A percentile compares a stretch with the other conserved stretches of the same genome.
phyloP scores from a whole-genome alignment of 164 flowering plant genomes.

The Buxus sempervirens region DNA sequence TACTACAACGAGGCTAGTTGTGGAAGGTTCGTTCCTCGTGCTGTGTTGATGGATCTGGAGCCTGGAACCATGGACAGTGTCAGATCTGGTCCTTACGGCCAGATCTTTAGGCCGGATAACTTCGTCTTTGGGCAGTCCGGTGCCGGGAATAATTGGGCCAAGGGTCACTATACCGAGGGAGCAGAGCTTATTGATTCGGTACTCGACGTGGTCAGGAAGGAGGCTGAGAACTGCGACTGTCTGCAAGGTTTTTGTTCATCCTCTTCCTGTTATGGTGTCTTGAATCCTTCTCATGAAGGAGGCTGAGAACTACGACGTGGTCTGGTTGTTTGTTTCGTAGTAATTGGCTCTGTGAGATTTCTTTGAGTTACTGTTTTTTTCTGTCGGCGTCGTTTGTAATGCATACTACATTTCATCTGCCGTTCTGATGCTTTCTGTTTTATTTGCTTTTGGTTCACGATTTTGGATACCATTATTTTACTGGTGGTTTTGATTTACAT shows the following conservation, averaged over 20 bases:
- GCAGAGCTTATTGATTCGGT: slow-evolving; percentile 31
- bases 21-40: slow-evolving; percentile 38
- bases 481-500: background rate
- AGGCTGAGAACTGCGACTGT: slow-evolving; percentile 30
- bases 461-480: background rate
- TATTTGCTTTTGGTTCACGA: background rate
- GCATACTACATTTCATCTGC: background rate
- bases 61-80: slow-evolving; percentile 41
- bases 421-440: background rate
- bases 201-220: slow-evolving; percentile 33
- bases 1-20: slow-evolving; percentile 46
- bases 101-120: slow-evolving; percentile 34
- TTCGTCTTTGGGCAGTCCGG: slow-evolving; percentile 38
- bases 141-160: slow-evolving; percentile 35
- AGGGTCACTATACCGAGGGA: slow-evolving; percentile 30
- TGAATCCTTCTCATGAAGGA: too few relatives aligned
- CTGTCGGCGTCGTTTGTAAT: too few relatives aligned
- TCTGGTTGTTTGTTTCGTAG: too few relatives aligned
- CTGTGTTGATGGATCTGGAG: slow-evolving; percentile 42
- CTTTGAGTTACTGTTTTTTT: too few relatives aligned
- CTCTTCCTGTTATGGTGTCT: too few relatives aligned
- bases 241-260: slow-evolving; percentile 19
- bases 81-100: slow-evolving; percentile 37
- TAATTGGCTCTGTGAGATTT: too few relatives aligned
- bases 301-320: too few relatives aligned